Conservation (phyloP, 2,329 filamentous ascomycete species). For the Stemphylium lycopersici region DNA sequence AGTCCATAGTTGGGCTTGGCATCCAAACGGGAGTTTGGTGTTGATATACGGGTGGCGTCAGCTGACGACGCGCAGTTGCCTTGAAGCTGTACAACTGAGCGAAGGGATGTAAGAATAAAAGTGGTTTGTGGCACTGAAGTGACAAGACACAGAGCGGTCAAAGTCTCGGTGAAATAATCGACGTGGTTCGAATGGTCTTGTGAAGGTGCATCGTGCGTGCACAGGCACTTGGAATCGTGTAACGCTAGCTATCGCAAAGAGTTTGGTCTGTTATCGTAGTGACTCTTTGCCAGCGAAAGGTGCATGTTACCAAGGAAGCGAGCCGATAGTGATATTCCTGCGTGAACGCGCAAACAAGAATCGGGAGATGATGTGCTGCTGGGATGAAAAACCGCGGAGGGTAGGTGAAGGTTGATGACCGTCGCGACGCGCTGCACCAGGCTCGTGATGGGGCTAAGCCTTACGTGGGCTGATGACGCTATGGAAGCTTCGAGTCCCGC, state of each 20-base stretch:
- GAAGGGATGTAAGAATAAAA: slow-evolving; percentile 3
- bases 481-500: slow-evolving; percentile 30
- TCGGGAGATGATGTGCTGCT: slow-evolving; percentile 21
- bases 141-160: slow-evolving; percentile 11
- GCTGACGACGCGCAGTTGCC: slow-evolving; percentile 35
- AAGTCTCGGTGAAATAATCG: slow-evolving; percentile 17
- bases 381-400: slow-evolving; percentile 18
- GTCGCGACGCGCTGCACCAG: slow-evolving; percentile 20
- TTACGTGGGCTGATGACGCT: slow-evolving; percentile 17
- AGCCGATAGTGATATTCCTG: slow-evolving; percentile 17
- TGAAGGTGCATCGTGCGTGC: slow-evolving; percentile 33
- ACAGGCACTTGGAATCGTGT: slow-evolving; percentile 28
- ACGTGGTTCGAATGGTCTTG: slow-evolving; percentile 21
- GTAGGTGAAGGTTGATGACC: slow-evolving; percentile 13
- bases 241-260: slow-evolving; percentile 24
- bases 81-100: slow-evolving; percentile 7
- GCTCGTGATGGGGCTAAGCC: slow-evolving; percentile 14
- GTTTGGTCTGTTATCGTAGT: slow-evolving; percentile 5
- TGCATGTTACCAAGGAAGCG: slow-evolving; percentile 13
- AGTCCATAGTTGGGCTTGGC: slow-evolving; percentile 33
- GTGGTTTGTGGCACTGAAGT: slow-evolving; percentile 1
- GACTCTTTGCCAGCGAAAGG: slow-evolving; percentile 4
- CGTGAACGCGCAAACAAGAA: slow-evolving; percentile 1
- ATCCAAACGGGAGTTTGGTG: slow-evolving; percentile 2
- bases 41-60: slow-evolving; percentile 25